These are phyloP conservation scores for Fusarium dimerum DNA, from an alignment of 2,329 filamentous ascomycete species.

Conservation along the genomic window DNA sequence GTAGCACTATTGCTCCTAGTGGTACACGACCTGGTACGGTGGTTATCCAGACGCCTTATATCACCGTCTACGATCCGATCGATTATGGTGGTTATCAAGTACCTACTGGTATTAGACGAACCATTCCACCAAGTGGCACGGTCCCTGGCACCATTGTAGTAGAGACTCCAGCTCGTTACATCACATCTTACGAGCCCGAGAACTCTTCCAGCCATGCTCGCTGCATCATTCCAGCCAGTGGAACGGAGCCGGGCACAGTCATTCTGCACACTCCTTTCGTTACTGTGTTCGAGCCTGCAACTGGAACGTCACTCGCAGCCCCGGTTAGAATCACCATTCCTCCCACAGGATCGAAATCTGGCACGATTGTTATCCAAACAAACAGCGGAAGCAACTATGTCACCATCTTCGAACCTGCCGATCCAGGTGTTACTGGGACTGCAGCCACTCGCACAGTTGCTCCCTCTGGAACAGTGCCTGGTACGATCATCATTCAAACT, in stretches of 20 bases:
- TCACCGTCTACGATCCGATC: no score
- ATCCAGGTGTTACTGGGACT: neutral
- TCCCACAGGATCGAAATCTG: neutral
- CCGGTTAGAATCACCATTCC: neutral
- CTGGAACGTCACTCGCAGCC: no score
- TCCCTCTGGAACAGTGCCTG: neutral
- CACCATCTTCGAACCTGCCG: neutral
- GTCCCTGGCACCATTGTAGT: neutral
- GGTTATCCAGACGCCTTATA: neutral
- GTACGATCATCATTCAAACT: slow-evolving; percentile 6
- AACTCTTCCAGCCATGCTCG: no score
- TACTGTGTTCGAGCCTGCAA: no score
- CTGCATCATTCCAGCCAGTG: no score
- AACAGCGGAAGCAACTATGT: slow-evolving; percentile 2
- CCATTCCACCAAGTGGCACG: neutral
- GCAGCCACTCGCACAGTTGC: neutral
- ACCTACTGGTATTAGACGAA: no score
- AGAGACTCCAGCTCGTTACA: neutral
- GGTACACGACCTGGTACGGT: neutral
- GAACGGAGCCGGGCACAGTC: no score
- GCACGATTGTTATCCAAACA: slow-evolving; percentile 12
- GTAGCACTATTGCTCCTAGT: no score
- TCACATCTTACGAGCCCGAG: no score
- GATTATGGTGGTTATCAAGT: no score
- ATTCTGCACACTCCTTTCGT: no score